A percentile compares a stretch with the other conserved stretches of the same genome.
Evolutionary conservation across 2,329 filamentous ascomycete species (phyloP).

Genomic region (Colletotrichum limetticola): DNA sequence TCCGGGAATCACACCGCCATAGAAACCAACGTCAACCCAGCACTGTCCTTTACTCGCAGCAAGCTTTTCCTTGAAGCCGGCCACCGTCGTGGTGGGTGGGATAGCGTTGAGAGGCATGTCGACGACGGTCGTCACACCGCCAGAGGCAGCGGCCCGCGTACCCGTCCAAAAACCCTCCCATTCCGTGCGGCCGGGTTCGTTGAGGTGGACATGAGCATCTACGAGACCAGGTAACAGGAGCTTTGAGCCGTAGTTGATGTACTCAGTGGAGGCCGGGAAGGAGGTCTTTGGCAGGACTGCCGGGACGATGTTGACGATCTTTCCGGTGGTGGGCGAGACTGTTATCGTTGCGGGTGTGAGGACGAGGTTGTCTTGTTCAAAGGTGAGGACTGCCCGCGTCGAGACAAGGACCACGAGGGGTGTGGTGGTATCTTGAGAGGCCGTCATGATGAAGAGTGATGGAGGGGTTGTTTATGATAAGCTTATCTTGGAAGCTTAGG

Average conservation of each 20-base stretch:
- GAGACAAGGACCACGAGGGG: slow-evolving; percentile 82
- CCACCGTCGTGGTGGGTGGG: slow-evolving; percentile 91
- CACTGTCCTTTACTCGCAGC: slow-evolving; percentile 86
- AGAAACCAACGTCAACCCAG: slow-evolving; percentile 99
- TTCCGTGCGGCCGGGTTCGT: slow-evolving; percentile 95
- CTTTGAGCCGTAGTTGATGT: slow-evolving; percentile 86
- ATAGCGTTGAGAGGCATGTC: slow-evolving; percentile 99
- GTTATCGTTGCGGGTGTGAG: slow-evolving; percentile 86
- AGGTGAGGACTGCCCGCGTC: slow-evolving; percentile 82
- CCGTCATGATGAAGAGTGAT: slow-evolving; percentile 44
- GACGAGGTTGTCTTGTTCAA: slow-evolving; percentile 67
- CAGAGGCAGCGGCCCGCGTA: slow-evolving; percentile 91
- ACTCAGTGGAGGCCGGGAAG: slow-evolving; percentile 79
- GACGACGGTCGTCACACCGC: slow-evolving; percentile 94
- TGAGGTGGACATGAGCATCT: slow-evolving; percentile 96
- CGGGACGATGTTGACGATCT: slow-evolving; percentile 81
- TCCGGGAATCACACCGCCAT: slow-evolving; percentile 92
- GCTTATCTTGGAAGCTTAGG: slow-evolving; percentile 12
- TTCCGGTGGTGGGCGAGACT: slow-evolving; percentile 82
- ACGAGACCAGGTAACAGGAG: slow-evolving; percentile 91
- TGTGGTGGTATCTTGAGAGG: slow-evolving; percentile 42
- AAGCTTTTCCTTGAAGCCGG: slow-evolving; percentile 85
- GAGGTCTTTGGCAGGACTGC: slow-evolving; percentile 78
- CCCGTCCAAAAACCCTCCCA: slow-evolving; percentile 99
- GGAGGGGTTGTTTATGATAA: slow-evolving; percentile 4